A percentile compares a stretch with the other conserved stretches of the same genome.
These are phyloP conservation scores for Corynespora cassiicola DNA, from an alignment of 2,329 filamentous ascomycete genomes.

Conservation along the genomic window DNA sequence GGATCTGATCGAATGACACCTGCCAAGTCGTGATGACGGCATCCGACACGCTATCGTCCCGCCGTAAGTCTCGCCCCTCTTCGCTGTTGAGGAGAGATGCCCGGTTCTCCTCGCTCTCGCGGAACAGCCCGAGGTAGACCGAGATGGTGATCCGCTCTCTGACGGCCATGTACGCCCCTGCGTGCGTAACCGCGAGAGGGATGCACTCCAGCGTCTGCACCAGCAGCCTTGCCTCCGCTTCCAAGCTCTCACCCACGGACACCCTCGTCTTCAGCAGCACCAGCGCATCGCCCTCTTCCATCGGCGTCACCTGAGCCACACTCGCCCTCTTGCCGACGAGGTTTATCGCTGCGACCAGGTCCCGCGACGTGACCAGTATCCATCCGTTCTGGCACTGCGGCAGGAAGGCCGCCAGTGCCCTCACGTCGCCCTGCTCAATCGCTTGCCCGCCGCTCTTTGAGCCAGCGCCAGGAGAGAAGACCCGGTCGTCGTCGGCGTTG, in stretches of 20 bases:
- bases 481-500: slow-evolving; percentile 1
- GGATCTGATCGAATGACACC: slow-evolving; percentile 34
- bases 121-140: slow-evolving; percentile 23
- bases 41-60: slow-evolving; percentile 34
- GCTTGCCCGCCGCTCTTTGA: slow-evolving; percentile 1
- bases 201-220: slow-evolving; percentile 28
- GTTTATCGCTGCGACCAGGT: background rate
- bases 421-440: slow-evolving; percentile 21
- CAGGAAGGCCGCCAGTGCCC: slow-evolving; percentile 2
- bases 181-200: slow-evolving; percentile 37
- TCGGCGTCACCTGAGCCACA: slow-evolving; percentile 5
- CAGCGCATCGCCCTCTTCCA: slow-evolving; percentile 5
- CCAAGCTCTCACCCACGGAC: background rate
- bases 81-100: slow-evolving; percentile 3
- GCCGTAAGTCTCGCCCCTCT: slow-evolving; percentile 31
- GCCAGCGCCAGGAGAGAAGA: slow-evolving; percentile 2
- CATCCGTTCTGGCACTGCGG: slow-evolving; percentile 5
- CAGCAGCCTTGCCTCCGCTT: background rate
- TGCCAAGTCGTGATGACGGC: slow-evolving; percentile 43
- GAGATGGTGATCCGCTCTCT: slow-evolving; percentile 2
- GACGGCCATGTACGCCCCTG: slow-evolving; percentile 32
- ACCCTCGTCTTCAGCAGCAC: slow-evolving; percentile 4
- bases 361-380: slow-evolving; percentile 7
- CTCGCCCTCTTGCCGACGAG: background rate
- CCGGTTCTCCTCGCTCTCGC: slow-evolving; percentile 33